Percentiles rank a stretch among this genome's conserved stretches.
These are phyloP conservation scores for Nakataea oryzae DNA, from an alignment of 2,329 filamentous ascomycete genomes.

Conservation along the genomic window DNA sequence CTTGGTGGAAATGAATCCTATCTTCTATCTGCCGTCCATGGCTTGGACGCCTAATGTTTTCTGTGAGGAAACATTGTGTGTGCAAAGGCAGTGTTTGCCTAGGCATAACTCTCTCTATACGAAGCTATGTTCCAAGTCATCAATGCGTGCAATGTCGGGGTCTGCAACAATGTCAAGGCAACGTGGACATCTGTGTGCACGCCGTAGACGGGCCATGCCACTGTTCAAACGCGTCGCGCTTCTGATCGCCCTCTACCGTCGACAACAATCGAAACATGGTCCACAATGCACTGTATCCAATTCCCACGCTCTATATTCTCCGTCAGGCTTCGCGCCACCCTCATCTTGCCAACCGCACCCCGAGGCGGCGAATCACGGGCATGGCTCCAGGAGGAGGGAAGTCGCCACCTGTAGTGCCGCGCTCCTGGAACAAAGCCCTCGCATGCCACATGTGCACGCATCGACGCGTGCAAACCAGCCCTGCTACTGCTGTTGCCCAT, in stretches of 20 bases:
- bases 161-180: too few relatives aligned
- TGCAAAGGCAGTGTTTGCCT: neutral
- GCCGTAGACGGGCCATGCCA: neutral
- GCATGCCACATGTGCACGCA: neutral
- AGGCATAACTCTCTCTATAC: neutral
- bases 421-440: neutral
- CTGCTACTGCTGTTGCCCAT: slow-evolving; percentile 5
- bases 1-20: too few relatives aligned
- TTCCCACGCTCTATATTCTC: neutral
- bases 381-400: neutral
- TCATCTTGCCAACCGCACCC: neutral
- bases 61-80: neutral
- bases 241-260: neutral
- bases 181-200: neutral
- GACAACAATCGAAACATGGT: neutral
- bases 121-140: neutral
- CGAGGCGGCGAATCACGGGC: neutral
- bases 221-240: neutral
- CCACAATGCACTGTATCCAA: neutral
- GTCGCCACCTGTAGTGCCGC: neutral
- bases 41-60: too few relatives aligned
- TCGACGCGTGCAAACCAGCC: neutral
- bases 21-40: too few relatives aligned
- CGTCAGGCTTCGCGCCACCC: neutral
- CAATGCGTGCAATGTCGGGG: too few relatives aligned